Conservation (phyloP, 78 protist species). For the Dictyostelium firmibasis region DNA sequence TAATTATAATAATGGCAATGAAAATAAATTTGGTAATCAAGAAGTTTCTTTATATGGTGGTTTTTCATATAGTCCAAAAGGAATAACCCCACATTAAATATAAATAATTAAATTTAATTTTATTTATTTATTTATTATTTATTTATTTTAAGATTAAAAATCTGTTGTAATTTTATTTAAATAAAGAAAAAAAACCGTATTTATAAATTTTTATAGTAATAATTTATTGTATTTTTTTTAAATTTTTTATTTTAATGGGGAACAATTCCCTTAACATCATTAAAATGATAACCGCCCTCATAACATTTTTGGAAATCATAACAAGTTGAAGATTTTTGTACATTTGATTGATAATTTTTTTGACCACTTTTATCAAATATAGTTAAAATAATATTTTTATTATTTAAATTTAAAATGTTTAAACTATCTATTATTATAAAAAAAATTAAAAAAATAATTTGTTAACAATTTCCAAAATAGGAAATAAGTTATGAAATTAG, state of each 20-base stretch:
- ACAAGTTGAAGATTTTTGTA: not conserved
- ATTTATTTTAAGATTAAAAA: not conserved
- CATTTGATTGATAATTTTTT: not conserved
- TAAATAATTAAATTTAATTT: not conserved
- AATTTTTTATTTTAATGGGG: not conserved
- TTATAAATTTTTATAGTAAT: too few relatives aligned
- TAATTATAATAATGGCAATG: not conserved
- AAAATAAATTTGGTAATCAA: not conserved
- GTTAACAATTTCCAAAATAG: not conserved
- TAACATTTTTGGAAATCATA: not conserved
- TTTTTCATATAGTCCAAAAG: not conserved
- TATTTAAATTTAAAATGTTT: not conserved
- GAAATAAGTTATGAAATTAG: not conserved
- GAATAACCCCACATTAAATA: not conserved
- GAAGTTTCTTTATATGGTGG: not conserved
- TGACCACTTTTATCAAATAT: not conserved
- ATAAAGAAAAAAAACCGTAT: not conserved
- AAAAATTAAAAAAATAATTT: not conserved
- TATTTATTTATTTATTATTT: not conserved
- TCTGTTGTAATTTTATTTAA: not conserved
- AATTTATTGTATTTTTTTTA: not conserved
- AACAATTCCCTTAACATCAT: not conserved
- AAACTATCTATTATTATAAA: not conserved
- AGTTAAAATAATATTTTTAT: not conserved
- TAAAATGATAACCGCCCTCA: not conserved